Percentiles rank a stretch among this genome's conserved stretches.
These are phyloP conservation scores for Irpex lacteus DNA, from an alignment of 1,284 basidiomycete species.

Conservation along the genomic window DNA sequence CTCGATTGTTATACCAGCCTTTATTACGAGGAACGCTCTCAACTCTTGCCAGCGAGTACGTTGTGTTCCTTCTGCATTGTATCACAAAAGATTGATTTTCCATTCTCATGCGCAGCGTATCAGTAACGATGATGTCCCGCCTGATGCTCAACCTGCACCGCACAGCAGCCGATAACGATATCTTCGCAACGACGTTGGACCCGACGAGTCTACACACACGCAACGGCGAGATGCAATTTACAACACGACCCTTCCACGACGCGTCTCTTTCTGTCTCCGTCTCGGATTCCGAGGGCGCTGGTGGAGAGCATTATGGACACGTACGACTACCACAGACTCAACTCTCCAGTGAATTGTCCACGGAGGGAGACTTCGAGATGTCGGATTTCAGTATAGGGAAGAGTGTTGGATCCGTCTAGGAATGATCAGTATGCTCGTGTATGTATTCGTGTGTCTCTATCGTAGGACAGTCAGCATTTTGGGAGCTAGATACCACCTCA, in stretches of 20 bases:
- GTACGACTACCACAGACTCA: background rate
- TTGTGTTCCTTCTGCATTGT: background rate
- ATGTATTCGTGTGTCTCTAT: background rate
- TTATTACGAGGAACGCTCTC: slow-evolving; percentile 10
- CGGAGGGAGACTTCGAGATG: background rate
- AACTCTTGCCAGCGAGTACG: slow-evolving; percentile 11
- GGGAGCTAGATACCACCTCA: no score
- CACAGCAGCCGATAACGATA: background rate
- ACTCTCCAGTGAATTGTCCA: background rate
- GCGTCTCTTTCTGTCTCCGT: background rate
- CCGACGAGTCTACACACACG: background rate
- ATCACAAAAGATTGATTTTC: background rate
- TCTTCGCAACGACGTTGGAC: background rate
- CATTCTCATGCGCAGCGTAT: slow-evolving; percentile 8
- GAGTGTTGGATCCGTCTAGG: background rate
- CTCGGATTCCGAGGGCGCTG: background rate
- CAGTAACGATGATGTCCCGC: slow-evolving; percentile 16
- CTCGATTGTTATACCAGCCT: background rate
- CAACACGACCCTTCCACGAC: background rate
- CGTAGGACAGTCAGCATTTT: no score
- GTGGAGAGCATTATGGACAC: background rate
- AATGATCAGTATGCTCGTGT: background rate
- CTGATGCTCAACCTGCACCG: slow-evolving; percentile 16
- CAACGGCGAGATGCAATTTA: background rate
- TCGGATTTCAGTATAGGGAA: background rate